phyloP scores from a whole-genome alignment of 129 eudicot genomes.

The Gnaphalium uliginosum region DNA sequence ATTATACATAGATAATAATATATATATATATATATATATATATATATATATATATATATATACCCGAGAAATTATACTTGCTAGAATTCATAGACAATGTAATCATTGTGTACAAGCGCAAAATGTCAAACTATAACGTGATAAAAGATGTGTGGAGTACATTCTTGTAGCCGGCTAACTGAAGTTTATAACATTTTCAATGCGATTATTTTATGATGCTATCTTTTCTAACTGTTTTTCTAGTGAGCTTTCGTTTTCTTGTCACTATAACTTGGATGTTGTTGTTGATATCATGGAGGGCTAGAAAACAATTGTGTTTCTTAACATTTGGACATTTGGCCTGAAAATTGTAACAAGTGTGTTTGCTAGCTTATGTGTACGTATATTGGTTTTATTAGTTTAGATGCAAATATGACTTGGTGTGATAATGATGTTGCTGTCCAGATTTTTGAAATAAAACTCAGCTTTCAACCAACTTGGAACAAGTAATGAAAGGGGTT shows the following conservation, averaged over 20 bases:
- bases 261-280: neutral
- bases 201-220: neutral
- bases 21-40: no score
- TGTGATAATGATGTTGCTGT: conserved; percentile 1
- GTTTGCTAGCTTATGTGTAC: neutral
- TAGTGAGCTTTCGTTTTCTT: conserved; percentile 8
- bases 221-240: conserved; percentile 8
- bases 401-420: neutral
- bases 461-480: neutral
- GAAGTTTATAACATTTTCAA: conserved; percentile 8
- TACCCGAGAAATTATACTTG: neutral
- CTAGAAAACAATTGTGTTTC: conserved; percentile 5
- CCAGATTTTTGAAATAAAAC: neutral
- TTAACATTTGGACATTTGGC: neutral
- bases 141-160: neutral
- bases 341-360: neutral
- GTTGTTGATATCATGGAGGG: conserved; percentile 6
- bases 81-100: neutral
- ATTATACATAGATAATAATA: no score
- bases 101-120: conserved; percentile 7
- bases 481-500: no score
- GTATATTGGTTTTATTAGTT: no score
- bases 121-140: neutral
- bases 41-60: no score
- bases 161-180: conserved; percentile 21